Evolutionary conservation across 805 yeast genomes (phyloP).

Genomic region (Zygoascus ofunaensis): DNA sequence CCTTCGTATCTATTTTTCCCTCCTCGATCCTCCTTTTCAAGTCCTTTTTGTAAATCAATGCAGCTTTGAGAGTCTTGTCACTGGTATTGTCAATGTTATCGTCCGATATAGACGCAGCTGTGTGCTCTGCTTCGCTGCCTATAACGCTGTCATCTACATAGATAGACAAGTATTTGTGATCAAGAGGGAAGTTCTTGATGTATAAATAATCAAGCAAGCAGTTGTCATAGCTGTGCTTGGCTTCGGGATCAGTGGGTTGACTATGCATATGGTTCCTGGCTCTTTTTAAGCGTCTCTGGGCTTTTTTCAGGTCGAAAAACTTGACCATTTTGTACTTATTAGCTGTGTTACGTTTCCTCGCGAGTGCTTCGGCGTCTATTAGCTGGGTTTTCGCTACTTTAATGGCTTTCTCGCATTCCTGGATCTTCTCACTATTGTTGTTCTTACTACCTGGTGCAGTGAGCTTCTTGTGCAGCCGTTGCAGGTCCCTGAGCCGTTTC

Average conservation of each 20-base stretch:
- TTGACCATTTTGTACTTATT: constrained; percentile 87
- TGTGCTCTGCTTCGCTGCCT: constrained; percentile 16
- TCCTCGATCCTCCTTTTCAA: constrained; percentile 12
- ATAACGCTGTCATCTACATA: constrained; percentile 29
- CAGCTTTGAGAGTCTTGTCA: constrained; percentile 6
- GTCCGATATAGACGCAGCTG: constrained; percentile 21
- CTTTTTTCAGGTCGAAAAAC: constrained; percentile 85
- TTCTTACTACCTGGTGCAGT: constrained; percentile 33
- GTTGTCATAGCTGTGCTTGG: constrained; percentile 57
- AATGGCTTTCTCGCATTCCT: constrained; percentile 55
- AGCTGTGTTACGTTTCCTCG: constrained; percentile 43
- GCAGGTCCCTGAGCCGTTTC: constrained; percentile 80
- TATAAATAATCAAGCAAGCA: constrained; percentile 59
- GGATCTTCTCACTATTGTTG: constrained; percentile 41
- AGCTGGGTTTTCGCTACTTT: constrained; percentile 55
- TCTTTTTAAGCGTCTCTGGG: constrained; percentile 53
- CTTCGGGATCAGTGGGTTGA: constrained; percentile 81
- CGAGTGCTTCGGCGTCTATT: constrained; percentile 36
- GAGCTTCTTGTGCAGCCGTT: constrained; percentile 48
- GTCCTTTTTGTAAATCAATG: constrained; percentile 8
- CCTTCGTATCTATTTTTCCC: constrained; percentile 4
- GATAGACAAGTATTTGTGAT: constrained; percentile 69
- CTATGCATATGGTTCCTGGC: constrained; percentile 63
- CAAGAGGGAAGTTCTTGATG: constrained; percentile 65
- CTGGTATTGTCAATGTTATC: not conserved